These are phyloP conservation scores for Xylariaceae sp. DNA, from an alignment of 2,329 filamentous ascomycete species.

Conservation along the genomic window DNA sequence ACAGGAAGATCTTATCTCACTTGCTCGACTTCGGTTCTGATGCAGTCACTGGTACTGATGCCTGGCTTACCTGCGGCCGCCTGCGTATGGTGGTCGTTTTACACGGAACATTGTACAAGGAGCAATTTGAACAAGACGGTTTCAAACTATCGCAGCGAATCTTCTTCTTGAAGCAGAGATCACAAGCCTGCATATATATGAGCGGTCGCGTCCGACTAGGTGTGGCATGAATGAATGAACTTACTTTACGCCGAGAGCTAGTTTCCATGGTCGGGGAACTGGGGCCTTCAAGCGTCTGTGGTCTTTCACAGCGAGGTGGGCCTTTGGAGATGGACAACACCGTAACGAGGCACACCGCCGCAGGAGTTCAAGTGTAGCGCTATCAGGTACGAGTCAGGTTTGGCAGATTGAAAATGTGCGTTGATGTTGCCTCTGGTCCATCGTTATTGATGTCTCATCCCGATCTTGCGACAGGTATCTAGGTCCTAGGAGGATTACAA, in stretches of 20 bases:
- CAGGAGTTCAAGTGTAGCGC: no score
- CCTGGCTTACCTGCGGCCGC: constrained; percentile 8
- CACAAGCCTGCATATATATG: constrained; percentile 30
- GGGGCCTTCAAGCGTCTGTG: no score
- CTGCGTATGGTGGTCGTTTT: constrained; percentile 29
- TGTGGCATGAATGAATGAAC: neutral
- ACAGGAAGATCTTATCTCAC: neutral
- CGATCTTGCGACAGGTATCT: no score
- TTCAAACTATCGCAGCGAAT: constrained; percentile 44
- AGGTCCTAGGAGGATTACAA: no score
- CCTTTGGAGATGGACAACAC: no score
- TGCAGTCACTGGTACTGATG: constrained; percentile 3
- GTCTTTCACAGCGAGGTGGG: no score
- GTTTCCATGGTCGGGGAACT: constrained; percentile 21
- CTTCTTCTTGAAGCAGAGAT: constrained; percentile 44
- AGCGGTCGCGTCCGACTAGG: neutral
- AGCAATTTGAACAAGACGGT: constrained; percentile 41
- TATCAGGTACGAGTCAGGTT: no score
- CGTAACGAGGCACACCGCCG: no score
- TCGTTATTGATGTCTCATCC: no score
- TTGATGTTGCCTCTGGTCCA: no score
- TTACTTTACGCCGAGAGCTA: constrained; percentile 27
- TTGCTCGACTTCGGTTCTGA: neutral
- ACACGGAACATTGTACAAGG: constrained; percentile 40
- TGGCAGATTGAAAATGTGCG: no score